These are phyloP conservation scores for Dentipellis sp. DNA, from an alignment of 768 basidiomycete species.

Conservation along the genomic window DNA sequence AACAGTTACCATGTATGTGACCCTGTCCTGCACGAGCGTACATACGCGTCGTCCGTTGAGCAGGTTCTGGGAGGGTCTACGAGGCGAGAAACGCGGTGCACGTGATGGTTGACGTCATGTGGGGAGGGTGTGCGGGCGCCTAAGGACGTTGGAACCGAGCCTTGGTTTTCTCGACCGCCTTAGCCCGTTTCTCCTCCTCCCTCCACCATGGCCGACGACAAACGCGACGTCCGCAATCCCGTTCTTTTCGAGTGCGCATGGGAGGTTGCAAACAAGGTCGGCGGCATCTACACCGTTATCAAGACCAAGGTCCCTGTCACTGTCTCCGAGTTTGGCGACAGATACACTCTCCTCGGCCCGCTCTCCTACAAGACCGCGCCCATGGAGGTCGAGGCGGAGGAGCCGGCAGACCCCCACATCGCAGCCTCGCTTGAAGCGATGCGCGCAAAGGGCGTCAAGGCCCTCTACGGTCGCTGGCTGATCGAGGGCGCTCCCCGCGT, in stretches of 20 bases:
- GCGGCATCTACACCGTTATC: conserved; percentile 99
- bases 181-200: not conserved
- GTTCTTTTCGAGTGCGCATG: conserved; percentile 93
- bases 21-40: too few relatives aligned
- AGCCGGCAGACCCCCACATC: conserved; percentile 76
- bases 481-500: conserved; percentile 96
- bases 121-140: too few relatives aligned
- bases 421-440: conserved; percentile 71
- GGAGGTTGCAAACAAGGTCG: conserved; percentile 99
- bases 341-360: conserved; percentile 96
- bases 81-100: not conserved
- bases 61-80: too few relatives aligned
- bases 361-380: conserved; percentile 96
- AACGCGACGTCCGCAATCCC: conserved; percentile 70
- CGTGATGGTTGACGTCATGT: not conserved
- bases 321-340: conserved; percentile 88
- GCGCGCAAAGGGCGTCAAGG: conserved; percentile 86
- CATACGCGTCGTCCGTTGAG: too few relatives aligned
- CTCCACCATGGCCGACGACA: conserved; percentile 24
- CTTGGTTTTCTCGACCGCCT: not conserved
- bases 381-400: conserved; percentile 95
- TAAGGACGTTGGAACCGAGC: not conserved
- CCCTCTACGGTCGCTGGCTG: conserved; percentile 94
- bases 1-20: too few relatives aligned
- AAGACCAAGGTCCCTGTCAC: conserved; percentile 99